A percentile compares a stretch with the other conserved stretches of the same genome.
These are phyloP conservation scores for Bruguiera sexangula DNA, from an alignment of 345 rosid species.

Conservation along the genomic window DNA sequence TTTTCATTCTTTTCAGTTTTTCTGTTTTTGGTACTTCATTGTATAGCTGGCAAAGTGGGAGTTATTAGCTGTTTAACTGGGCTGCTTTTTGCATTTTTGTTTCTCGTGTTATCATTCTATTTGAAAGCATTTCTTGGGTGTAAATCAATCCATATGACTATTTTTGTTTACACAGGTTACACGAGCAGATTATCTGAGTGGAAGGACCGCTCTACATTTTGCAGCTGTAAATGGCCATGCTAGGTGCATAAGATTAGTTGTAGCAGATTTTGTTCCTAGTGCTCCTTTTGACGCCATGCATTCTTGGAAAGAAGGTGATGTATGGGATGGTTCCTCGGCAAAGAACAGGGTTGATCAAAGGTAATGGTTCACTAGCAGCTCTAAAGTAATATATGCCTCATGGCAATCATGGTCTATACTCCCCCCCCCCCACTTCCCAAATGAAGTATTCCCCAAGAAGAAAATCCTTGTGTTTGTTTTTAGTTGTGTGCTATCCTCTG, in stretches of 20 bases:
- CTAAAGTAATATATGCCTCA: neutral
- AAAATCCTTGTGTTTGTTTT: neutral
- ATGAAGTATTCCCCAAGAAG: neutral
- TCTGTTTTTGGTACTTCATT: neutral
- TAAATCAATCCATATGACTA: neutral
- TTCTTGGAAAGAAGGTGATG: conserved; percentile 39
- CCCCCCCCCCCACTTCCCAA: neutral
- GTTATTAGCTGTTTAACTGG: neutral
- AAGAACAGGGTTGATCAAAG: conserved; percentile 60
- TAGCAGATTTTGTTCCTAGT: conserved; percentile 89
- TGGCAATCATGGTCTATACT: too few relatives aligned
- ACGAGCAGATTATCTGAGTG: conserved; percentile 89
- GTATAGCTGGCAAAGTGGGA: too few relatives aligned
- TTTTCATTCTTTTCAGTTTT: neutral
- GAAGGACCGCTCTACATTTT: conserved; percentile 91
- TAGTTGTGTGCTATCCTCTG: conserved; percentile 1
- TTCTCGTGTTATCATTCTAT: neutral
- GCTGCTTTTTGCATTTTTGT: neutral
- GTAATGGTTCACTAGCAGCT: conserved; percentile 22
- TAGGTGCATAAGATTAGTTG: conserved; percentile 84
- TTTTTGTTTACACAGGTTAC: conserved; percentile 48
- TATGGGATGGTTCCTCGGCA: conserved; percentile 34
- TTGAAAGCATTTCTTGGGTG: neutral
- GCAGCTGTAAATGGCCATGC: conserved; percentile 91
- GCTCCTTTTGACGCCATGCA: conserved; percentile 48